Base-by-base conservation (phyloP, 257 asterid genomes). In the Solanum tacnaense region DNA sequence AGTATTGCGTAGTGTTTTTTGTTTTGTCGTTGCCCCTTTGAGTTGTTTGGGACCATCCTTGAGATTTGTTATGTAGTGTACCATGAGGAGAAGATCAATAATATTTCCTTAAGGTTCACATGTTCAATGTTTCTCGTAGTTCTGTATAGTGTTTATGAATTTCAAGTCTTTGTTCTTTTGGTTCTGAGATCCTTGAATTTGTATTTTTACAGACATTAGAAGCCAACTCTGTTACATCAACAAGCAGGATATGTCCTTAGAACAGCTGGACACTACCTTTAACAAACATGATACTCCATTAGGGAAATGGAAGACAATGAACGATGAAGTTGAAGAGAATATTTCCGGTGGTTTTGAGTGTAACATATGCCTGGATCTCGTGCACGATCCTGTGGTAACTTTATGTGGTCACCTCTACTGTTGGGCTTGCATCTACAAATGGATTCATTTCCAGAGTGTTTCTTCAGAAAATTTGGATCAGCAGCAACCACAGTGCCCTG, bases 331-430 rank as follows among this genome's bases (percentile, higher is more conserved):
- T 4, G 95, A 92, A 76, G 74, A 89, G 21, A 91, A 89, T 65
- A 70, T 90, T 5, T 91, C 94, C 0, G 79, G 90, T 15, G 94
- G 93, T 62, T 92, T 96, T 65, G 98, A 96, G 62, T 96, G 98
- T 87, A 94, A 95, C 89, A 96, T 96, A 38, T 96, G 98, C 89
- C 90, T 96, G 5, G 98, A 94, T 68, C 84, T 89, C 0, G 97
- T 91, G 86, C 94, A 90, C 39, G 98, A 96, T 41, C 98, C 98
- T 0, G 98, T 96, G 16, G 93, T 96, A 78, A 96, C 98, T 6
- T 87, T 96, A 36, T 94, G 98, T 7, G 98, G 98, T n/a, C 98
- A 96, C 88, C 97, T 96, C 86, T 96, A 92, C 46, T 96, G 98
- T 31, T 96, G 98, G 98, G 96, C 98, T 5, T 96, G 98, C 74